Base-by-base conservation (phyloP, 2,329 filamentous ascomycete genomes). In the Byssothecium circinans region DNA sequence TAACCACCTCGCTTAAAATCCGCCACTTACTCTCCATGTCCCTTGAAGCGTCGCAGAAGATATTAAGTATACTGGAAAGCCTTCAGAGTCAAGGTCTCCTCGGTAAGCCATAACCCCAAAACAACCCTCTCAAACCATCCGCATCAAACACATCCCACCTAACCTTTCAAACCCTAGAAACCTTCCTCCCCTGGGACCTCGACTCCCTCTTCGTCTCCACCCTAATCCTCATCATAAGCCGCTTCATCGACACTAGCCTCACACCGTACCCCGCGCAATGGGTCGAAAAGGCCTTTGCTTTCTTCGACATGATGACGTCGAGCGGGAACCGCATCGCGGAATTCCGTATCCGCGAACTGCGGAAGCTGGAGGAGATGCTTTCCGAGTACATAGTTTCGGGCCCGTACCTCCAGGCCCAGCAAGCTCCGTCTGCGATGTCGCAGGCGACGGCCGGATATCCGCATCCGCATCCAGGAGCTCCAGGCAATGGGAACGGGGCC, bases 121-220 rank as follows among this genome's bases (percentile, higher is more conserved):
- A 11, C 23, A 4, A 6, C n/a, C 8, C 1, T 12, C 10, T 20
- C 4, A 10, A 2, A 17, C 39, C 8, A 2, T 35, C 6, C 15
- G 1, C 8, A 44, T 7, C 48, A 19, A 22, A 18, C 37, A 47
- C 30, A 53, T 55, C 34, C 43, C 15, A 0, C 3, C 3, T 8
- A n/a, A n/a, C n/a, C n/a, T n/a, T n/a, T n/a, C n/a, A n/a, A n/a
- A n/a, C n/a, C 2, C 8, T 12, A 79, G 76, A 79, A 58, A 75
- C 71, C 0, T 79, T 79, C 48, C 68, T 80, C 0, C 75, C 76
- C 0, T 78, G 77, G 41, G 75, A 79, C 46, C 66, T 78, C 0
- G 76, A 79, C 34, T 65, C 74, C 0, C 58, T 75, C 0, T 78
- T 75, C 12, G 69, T 75, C 0, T 75, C 76, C 0, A 73, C 70